These are phyloP conservation scores for Ceriops zippeliana DNA, from an alignment of 345 rosid genomes.

Conservation along the genomic window DNA sequence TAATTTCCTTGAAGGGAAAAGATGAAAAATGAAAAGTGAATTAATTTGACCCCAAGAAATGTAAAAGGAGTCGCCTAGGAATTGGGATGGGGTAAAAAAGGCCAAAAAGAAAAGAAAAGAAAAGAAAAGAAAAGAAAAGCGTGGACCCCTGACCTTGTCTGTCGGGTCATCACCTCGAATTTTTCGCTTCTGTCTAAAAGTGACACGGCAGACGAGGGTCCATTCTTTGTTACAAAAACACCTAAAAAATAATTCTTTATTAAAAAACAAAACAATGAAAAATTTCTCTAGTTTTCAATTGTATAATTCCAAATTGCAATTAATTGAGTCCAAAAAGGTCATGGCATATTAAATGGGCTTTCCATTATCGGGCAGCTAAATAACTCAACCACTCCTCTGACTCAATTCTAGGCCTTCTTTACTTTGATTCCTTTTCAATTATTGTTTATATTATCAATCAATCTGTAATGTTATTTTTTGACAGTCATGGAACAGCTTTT, in stretches of 20 bases:
- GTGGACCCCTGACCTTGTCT: conserved; percentile 45
- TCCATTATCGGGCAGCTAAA: conserved; percentile 48
- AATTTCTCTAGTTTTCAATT: neutral
- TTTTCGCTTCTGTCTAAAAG: conserved; percentile 38
- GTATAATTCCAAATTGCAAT: conserved; percentile 8
- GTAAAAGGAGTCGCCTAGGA: conserved; percentile 16
- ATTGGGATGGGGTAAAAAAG: conserved; percentile 27
- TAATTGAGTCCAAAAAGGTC: conserved; percentile 17
- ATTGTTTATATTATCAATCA: conserved; percentile 33
- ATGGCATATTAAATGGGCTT: conserved; percentile 40
- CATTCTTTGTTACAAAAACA: conserved; percentile 21
- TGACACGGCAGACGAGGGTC: conserved; percentile 56
- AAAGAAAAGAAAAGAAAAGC: conserved; percentile 22
- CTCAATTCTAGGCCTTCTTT: conserved; percentile 49
- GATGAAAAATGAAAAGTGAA: neutral
- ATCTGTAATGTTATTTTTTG: too few relatives aligned
- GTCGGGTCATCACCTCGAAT: conserved; percentile 57
- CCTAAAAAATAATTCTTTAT: neutral
- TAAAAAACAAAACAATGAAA: neutral
- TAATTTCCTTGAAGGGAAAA: neutral
- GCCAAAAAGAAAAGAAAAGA: conserved; percentile 15
- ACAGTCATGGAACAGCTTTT: neutral
- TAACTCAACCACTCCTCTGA: conserved; percentile 84
- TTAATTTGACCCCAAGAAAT: conserved; percentile 27
- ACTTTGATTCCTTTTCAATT: conserved; percentile 63